Percentiles rank a stretch among this genome's conserved stretches.
These are phyloP conservation scores for Saccharomycopsis sp. DNA, from an alignment of 805 yeast species.

Conservation along the genomic window DNA sequence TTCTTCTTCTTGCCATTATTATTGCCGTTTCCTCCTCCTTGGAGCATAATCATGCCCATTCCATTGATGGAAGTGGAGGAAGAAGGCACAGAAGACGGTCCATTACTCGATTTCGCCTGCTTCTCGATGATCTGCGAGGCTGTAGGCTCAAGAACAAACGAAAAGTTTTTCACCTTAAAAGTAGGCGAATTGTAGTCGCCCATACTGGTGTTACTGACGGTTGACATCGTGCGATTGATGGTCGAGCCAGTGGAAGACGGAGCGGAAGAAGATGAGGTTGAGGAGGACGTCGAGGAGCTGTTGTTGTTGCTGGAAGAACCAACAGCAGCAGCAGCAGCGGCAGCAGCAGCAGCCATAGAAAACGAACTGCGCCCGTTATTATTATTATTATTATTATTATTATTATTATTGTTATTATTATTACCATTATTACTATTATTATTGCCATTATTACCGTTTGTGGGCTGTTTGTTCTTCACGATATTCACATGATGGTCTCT, in stretches of 20 bases:
- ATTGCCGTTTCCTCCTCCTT: not conserved
- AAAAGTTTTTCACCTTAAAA: not conserved
- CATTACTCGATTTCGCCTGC: not conserved
- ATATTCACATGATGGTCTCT: not conserved
- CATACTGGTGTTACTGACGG: not conserved
- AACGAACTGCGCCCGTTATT: not conserved
- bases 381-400: not conserved
- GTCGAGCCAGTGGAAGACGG: not conserved
- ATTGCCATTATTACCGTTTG: not conserved
- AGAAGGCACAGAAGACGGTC: too few species aligned
- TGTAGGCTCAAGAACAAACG: not conserved
- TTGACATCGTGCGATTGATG: not conserved
- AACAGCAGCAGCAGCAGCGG: constrained; percentile 1
- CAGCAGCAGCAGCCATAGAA: constrained; percentile 1
- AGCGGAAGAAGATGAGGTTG: constrained; percentile 4
- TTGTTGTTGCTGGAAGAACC: not conserved
- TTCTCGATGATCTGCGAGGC: not conserved
- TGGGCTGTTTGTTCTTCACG: not conserved
- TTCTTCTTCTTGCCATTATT: not conserved
- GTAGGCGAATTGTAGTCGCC: not conserved
- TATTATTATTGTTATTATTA: not conserved
- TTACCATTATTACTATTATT: not conserved
- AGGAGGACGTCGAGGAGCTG: constrained; percentile 6
- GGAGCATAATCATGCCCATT: not conserved
- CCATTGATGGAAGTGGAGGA: too few species aligned